Evolutionary conservation across 352 stramenopile species (phyloP).

Genomic region (Stramenopiles sp.): DNA sequence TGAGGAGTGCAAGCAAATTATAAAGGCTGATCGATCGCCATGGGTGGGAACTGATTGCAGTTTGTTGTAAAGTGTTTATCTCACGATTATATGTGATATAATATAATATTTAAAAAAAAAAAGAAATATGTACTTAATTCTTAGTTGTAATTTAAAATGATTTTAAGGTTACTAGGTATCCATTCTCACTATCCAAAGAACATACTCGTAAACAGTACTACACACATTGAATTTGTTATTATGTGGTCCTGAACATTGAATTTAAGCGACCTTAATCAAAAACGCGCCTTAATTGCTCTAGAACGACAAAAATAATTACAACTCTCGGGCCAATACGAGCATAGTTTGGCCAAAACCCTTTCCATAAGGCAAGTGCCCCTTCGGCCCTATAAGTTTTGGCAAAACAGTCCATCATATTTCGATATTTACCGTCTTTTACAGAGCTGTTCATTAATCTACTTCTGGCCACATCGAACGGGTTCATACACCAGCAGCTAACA

Average conservation of each 20-base stretch:
- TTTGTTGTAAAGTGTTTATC: no score
- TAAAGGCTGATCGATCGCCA: no score
- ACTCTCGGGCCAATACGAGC: constrained; percentile 89
- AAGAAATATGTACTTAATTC: no score
- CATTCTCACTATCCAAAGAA: no score
- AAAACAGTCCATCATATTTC: constrained; percentile 78
- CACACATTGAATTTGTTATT: no score
- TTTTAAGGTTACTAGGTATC: no score
- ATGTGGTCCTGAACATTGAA: no score
- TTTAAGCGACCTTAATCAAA: constrained; percentile 27
- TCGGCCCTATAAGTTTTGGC: constrained; percentile 81
- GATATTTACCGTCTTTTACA: constrained; percentile 72
- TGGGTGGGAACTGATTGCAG: no score
- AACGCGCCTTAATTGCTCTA: constrained; percentile 74
- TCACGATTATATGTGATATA: no score
- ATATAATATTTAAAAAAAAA: no score
- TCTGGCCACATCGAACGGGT: constrained; percentile 98
- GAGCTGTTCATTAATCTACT: constrained; percentile 91
- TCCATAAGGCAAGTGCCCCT: constrained; percentile 81
- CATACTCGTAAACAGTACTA: no score
- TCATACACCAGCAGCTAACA: constrained; percentile 84
- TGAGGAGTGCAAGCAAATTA: background rate
- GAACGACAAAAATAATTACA: constrained; percentile 97
- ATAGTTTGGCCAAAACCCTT: constrained; percentile 94
- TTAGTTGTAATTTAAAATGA: no score